Evolutionary conservation across 2,329 filamentous ascomycete genomes (phyloP).

Genomic region (Neurospora sp.): DNA sequence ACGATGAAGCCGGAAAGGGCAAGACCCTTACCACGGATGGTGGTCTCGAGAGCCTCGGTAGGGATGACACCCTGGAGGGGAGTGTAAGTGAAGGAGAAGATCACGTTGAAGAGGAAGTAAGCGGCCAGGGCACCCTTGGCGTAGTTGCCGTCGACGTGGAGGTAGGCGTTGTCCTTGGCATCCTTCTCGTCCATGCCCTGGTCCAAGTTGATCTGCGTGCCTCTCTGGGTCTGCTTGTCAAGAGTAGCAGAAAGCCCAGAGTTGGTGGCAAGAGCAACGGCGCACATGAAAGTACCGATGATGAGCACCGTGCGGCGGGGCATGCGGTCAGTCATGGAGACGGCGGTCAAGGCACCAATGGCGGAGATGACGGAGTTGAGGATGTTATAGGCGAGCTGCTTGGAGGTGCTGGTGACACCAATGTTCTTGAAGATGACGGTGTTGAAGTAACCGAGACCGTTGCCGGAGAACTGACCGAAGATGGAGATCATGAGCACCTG

Average conservation of each 20-base stretch:
- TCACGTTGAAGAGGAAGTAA: constrained; percentile 39
- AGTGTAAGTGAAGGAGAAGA: constrained; percentile 40
- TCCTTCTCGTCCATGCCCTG: constrained; percentile 15
- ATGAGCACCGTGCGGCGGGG: constrained; percentile 36
- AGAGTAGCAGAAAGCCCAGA: constrained; percentile 32
- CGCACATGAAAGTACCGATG: constrained; percentile 32
- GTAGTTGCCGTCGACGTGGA: constrained; percentile 24
- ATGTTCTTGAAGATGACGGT: constrained; percentile 34
- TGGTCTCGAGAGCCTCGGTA: constrained; percentile 37
- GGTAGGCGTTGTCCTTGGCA: background rate
- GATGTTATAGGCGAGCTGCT: constrained; percentile 36
- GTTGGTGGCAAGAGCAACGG: constrained; percentile 32
- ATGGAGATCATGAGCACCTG: constrained; percentile 41
- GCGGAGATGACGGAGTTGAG: constrained; percentile 36
- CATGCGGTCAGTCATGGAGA: constrained; percentile 34
- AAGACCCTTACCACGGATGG: constrained; percentile 37
- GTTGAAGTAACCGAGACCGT: constrained; percentile 41
- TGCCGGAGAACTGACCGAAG: constrained; percentile 41
- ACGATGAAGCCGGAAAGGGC: constrained; percentile 35
- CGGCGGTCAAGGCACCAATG: constrained; percentile 33
- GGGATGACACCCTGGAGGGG: constrained; percentile 38
- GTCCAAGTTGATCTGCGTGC: background rate
- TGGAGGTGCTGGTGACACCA: constrained; percentile 24
- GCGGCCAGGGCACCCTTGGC: constrained; percentile 34
- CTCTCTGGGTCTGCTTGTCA: constrained; percentile 16